Conservation (phyloP, 176 grass and related monocot species). For the Luzula sylvatica region DNA sequence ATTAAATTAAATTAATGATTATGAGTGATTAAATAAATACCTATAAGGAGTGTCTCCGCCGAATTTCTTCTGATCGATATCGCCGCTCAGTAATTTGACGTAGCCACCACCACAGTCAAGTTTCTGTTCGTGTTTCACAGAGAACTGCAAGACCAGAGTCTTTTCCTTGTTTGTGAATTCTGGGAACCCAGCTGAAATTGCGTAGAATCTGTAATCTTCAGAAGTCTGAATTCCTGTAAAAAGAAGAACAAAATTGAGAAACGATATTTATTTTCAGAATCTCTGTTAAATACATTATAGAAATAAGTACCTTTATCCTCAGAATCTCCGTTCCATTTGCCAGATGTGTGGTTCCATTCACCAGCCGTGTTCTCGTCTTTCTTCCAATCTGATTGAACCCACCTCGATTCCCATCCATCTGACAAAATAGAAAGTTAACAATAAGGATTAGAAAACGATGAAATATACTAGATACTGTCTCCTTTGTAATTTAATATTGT, state of each 20-base stretch:
- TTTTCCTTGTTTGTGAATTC: constrained; percentile 86
- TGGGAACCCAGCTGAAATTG: constrained; percentile 67
- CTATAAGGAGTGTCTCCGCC: constrained; percentile 89
- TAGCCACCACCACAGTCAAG: constrained; percentile 92
- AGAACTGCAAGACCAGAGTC: constrained; percentile 82
- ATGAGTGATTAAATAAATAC: constrained; percentile 11
- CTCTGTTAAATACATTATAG: background rate
- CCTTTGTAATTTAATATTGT: background rate
- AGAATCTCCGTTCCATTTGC: constrained; percentile 71
- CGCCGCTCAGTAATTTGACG: constrained; percentile 72
- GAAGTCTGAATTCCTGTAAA: constrained; percentile 80
- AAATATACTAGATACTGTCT: background rate
- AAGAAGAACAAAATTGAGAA: background rate
- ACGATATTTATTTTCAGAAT: background rate
- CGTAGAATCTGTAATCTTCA: constrained; percentile 91
- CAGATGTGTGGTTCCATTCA: constrained; percentile 84
- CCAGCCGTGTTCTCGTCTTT: constrained; percentile 64
- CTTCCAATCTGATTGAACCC: constrained; percentile 93
- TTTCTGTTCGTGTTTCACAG: constrained; percentile 95
- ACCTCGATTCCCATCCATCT: constrained; percentile 79
- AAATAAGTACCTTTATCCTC: constrained; percentile 62
- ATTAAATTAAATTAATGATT: background rate
- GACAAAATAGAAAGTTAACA: constrained; percentile 13
- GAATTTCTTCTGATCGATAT: constrained; percentile 94
- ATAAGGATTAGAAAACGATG: background rate